Evolutionary conservation across 2,329 filamentous ascomycete genomes (phyloP), one percentile per base, ranked within the genome.

Genomic region (Lachnum nothofagi): DNA sequence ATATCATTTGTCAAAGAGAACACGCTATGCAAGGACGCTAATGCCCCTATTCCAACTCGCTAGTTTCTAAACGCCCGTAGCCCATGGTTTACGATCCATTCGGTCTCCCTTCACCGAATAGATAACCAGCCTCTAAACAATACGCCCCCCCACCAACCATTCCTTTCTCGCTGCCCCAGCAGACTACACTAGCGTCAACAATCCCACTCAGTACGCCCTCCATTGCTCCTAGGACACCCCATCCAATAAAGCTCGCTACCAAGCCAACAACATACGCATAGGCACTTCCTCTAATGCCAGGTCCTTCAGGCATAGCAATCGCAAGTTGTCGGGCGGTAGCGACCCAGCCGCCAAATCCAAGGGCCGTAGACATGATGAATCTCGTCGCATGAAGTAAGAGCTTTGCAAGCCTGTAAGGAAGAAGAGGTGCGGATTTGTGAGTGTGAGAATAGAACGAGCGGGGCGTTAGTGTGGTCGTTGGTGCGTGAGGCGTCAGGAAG

Each of bases 291-390:
- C 80, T 80, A 43, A 85, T 65, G 0, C 79, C 77, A 34, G 37
- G 60, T 33, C 48, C 65, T 61, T 73, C 77, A 48, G 68, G 82
- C 51, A 71, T 70, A 63, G 70, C 73, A 17, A 93, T 73, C 44
- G 78, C 74, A 3, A 96, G 73, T 68, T 86, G 84, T 54, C 88
- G 83, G 9, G 93, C 91, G 29, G 91, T 95, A 40, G 88, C 86
- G 7, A 97, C 88, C 93, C 93, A 98, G n/a, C 89, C 91, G 3
- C 88, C 91, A 62, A 97, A 95, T 1, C 91, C 91, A 24, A 98
- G 79, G 0, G 84, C 87, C 40, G 91, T 82, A 0, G 89, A 88
- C 81, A 96, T 95, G 62, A 96, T 86, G 65, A 91, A 87, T 16
- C 91, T 82, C 1, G 90, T 93, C 3, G 91, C 89, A 59, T 96